Evolutionary conservation across 2,329 filamentous ascomycete genomes (phyloP), one percentile per base, ranked within the genome.

Genomic region (Phyllosticta paracitricarpa): DNA sequence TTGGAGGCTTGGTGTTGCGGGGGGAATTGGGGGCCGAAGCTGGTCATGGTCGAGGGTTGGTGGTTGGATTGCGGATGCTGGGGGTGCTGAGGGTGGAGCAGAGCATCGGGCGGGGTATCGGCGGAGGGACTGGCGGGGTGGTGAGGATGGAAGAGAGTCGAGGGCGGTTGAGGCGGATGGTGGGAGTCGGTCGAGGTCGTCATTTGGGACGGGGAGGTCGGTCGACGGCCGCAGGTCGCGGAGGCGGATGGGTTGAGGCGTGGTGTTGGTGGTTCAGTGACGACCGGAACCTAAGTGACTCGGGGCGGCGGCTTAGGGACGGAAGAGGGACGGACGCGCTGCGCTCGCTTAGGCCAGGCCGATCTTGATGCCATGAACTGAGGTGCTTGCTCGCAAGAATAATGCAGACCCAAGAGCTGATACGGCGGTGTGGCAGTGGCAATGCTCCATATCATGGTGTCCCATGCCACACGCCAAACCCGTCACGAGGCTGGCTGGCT

Each of bases 1-100:
- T 65, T 62, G 54, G 59, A 48, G 52, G 30, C 53, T 30, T 30
- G 28, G 61, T 58, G 61, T 33, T 59, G 51, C 12, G 63, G 66
- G 33, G 68, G 68, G 60, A 63, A 61, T 56, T 64, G 67, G 48
- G 66, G 63, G 28, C 57, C 51, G 25, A 59, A 58, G 56, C 56
- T 35, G 12, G 3, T 56, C 54, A 30, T 35, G 25, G 28, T 35
- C 24, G 54, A 19, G 19, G 24, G 10, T 3, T n/a, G 54, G 40
- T 48, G 40, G 40, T n/a, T 48, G 40, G 17, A 17, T 5, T 48
- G 40, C 24, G 54, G 54, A 30, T 56, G 30, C 22, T 35, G 54
- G n/a, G 51, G 40, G 51, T 54, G 54, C 53, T 48, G 51, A 33
- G 58, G 53, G 52, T 48, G 54, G 26, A 54, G 40, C 53, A 61